Evolutionary conservation across 2,329 filamentous ascomycete species (phyloP).

Genomic region (Colletotrichum higginsianum): DNA sequence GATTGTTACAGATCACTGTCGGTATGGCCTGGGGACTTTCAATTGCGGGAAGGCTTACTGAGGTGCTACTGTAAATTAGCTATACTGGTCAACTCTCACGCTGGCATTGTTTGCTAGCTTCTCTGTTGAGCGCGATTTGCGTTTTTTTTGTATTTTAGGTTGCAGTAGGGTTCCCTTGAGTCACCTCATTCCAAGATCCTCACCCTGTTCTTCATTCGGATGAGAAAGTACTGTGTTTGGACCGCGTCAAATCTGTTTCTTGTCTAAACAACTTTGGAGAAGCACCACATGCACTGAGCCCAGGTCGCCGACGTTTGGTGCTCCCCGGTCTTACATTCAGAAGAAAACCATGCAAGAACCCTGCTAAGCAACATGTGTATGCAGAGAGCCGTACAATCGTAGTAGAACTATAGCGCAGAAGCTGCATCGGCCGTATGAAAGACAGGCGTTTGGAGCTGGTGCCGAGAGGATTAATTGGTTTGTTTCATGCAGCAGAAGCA

Average conservation of each 20-base stretch:
- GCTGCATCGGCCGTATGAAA: background rate
- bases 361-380: background rate
- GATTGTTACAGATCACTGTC: too few relatives aligned
- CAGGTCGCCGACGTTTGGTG: background rate
- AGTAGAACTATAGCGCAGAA: background rate
- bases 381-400: too few relatives aligned
- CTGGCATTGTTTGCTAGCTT: too few relatives aligned
- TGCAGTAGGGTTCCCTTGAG: too few relatives aligned
- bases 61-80: too few relatives aligned
- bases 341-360: background rate
- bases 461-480: background rate
- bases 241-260: background rate
- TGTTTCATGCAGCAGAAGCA: background rate
- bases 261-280: background rate
- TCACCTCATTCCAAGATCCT: too few relatives aligned
- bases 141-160: too few relatives aligned
- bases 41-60: too few relatives aligned
- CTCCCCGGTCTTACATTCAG: background rate
- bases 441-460: background rate
- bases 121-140: too few relatives aligned
- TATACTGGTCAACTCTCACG: too few relatives aligned
- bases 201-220: too few relatives aligned
- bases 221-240: background rate
- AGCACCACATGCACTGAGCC: background rate
- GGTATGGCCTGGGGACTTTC: too few relatives aligned